Percentiles rank a stretch among this genome's conserved stretches.
These are phyloP conservation scores for Ceratobasidium sp. DNA, from an alignment of 1,284 basidiomycete species.

Conservation along the genomic window DNA sequence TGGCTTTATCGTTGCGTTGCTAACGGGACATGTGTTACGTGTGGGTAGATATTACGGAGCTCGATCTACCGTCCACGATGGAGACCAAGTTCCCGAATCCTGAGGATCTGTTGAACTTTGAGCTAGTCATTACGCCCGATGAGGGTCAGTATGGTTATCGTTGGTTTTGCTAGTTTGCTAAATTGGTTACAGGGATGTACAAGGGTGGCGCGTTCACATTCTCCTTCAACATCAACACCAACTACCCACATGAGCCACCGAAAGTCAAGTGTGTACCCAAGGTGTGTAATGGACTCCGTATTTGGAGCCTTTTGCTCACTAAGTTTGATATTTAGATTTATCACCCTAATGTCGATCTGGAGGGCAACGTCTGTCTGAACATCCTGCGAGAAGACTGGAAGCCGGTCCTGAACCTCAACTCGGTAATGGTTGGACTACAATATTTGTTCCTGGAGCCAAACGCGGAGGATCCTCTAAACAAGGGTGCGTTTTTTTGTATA, in stretches of 20 bases:
- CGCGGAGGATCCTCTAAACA: constrained; percentile 98
- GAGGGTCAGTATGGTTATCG: constrained; percentile 76
- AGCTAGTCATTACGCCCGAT: constrained; percentile 94
- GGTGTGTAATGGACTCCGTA: constrained; percentile 64
- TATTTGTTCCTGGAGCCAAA: constrained; percentile 99
- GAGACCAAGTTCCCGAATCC: constrained; percentile 94
- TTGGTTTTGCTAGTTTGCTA: neutral
- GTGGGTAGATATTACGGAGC: constrained; percentile 91
- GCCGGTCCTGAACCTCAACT: constrained; percentile 96
- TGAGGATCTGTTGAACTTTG: constrained; percentile 95
- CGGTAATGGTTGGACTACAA: constrained; percentile 97
- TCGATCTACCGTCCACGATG: constrained; percentile 97
- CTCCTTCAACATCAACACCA: constrained; percentile 95
- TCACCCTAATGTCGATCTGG: constrained; percentile 98
- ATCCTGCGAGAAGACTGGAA: constrained; percentile 99
- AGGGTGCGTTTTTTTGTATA: constrained; percentile 72
- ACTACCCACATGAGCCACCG: constrained; percentile 99
- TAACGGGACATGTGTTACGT: neutral
- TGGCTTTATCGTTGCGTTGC: neutral
- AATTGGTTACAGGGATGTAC: constrained; percentile 86
- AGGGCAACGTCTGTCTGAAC: constrained; percentile 97
- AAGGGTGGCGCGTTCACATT: constrained; percentile 94
- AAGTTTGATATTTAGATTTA: constrained; percentile 79
- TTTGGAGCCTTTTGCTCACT: neutral
- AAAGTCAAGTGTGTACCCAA: constrained; percentile 98